Evolutionary conservation across 2,329 filamentous ascomycete genomes (phyloP).

Genomic region (Fusarium marasasianum): DNA sequence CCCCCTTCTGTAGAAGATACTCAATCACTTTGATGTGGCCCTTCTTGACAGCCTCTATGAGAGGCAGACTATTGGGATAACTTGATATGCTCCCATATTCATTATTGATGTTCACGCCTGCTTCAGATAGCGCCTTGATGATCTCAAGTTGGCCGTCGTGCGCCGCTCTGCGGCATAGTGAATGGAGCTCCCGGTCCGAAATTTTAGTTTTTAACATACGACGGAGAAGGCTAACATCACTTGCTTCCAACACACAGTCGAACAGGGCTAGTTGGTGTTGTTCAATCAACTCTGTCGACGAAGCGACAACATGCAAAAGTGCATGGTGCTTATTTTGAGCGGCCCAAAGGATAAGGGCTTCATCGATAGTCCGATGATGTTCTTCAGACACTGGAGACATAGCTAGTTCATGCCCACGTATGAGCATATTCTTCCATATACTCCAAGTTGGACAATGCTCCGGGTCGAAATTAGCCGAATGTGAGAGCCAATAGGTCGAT

Average conservation of each 20-base stretch:
- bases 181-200: rapidly evolving
- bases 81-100: too few species aligned
- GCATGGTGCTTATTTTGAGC: rapidly evolving
- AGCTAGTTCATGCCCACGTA: background rate
- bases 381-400: background rate
- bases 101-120: too few species aligned
- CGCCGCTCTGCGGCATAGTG: background rate
- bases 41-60: background rate
- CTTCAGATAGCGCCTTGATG: rapidly evolving
- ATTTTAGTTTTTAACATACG: rapidly evolving
- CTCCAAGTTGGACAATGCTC: background rate
- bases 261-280: background rate
- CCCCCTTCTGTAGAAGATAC: background rate
- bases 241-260: rapidly evolving
- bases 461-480: background rate
- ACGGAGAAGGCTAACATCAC: rapidly evolving
- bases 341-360: background rate
- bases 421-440: rapidly evolving
- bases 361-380: background rate
- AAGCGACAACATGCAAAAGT: background rate
- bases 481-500: background rate
- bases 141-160: rapidly evolving
- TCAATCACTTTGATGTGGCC: rapidly evolving
- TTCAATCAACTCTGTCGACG: rapidly evolving
- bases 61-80: too few species aligned